phyloP scores from a whole-genome alignment of 192 early-diverging fungal species.

The Umbelopsis vinacea region DNA sequence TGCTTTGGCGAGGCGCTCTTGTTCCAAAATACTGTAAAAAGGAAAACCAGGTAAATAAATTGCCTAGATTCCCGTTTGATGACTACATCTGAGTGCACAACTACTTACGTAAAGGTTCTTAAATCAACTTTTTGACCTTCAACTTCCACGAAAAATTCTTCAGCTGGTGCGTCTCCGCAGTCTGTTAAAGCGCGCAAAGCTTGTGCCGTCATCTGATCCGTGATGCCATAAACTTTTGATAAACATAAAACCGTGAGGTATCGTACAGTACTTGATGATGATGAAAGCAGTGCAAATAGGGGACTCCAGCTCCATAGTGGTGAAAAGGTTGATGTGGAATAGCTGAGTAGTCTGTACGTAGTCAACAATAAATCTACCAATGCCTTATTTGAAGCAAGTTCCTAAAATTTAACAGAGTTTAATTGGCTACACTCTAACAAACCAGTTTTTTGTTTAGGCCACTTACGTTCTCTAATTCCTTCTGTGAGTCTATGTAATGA shows the following conservation, averaged over 20 bases:
- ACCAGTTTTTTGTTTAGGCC: neutral
- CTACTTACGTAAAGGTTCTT: conserved; percentile 46
- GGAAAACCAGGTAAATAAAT: neutral
- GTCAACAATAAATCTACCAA: conserved; percentile 53
- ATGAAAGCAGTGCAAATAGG: conserved; percentile 48
- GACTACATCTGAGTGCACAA: neutral
- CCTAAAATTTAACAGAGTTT: neutral
- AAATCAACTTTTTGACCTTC: conserved; percentile 35
- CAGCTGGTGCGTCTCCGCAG: neutral
- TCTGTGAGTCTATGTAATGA: conserved; percentile 29
- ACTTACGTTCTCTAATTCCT: conserved; percentile 15
- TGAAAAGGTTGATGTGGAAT: conserved; percentile 51
- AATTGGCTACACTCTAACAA: too few species aligned
- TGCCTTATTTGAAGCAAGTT: conserved; percentile 19
- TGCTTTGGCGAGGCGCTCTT: conserved; percentile 50
- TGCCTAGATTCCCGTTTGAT: neutral
- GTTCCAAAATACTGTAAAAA: conserved; percentile 47
- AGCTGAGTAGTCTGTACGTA: conserved; percentile 53
- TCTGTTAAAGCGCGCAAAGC: conserved; percentile 27
- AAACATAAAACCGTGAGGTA: conserved; percentile 52
- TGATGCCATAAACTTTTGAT: conserved; percentile 52
- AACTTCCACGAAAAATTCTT: conserved; percentile 9
- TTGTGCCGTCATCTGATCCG: conserved; percentile 44
- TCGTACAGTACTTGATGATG: conserved; percentile 43
- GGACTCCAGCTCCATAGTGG: conserved; percentile 62